A percentile compares a stretch with the other conserved stretches of the same genome.
Evolutionary conservation across 495 filamentous ascomycete species (phyloP).

Genomic region (Neurospora tetrasperma): DNA sequence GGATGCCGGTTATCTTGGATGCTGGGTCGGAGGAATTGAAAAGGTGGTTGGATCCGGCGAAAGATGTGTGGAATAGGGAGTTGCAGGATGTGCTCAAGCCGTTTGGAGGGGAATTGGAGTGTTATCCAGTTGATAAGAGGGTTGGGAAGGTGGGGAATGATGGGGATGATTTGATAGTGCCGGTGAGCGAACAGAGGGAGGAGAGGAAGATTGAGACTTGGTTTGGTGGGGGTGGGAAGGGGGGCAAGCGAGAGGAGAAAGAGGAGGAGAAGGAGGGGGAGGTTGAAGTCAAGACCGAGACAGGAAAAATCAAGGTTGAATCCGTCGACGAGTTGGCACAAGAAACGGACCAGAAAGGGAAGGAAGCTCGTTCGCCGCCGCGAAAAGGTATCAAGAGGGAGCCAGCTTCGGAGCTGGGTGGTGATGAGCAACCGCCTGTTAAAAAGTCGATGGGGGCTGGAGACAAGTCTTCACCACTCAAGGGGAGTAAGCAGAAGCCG

Average conservation of each 20-base stretch:
- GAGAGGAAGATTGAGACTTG: conserved; percentile 91
- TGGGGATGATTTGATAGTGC: conserved; percentile 70
- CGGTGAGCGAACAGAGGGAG: conserved; percentile 67
- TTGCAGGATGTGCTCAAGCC: conserved; percentile 69
- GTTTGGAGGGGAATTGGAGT: conserved; percentile 68
- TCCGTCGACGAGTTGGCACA: conserved; percentile 5
- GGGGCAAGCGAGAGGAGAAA: conserved; percentile 1
- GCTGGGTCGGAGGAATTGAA: conserved; percentile 58
- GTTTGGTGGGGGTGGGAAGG: conserved; percentile 48
- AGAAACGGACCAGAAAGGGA: conserved; percentile 9
- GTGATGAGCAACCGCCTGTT: conserved; percentile 31
- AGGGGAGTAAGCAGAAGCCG: conserved; percentile 3
- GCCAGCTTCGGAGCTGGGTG: conserved; percentile 25
- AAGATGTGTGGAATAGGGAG: conserved; percentile 63
- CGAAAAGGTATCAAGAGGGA: conserved; percentile 47
- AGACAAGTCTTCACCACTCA: conserved; percentile 6
- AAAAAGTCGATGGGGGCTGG: conserved; percentile 33
- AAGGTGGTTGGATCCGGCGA: conserved; percentile 69
- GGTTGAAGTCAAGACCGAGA: conserved; percentile 18
- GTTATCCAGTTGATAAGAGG: conserved; percentile 76
- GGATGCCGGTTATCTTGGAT: conserved; percentile 92
- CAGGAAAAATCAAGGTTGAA: conserved; percentile 10
- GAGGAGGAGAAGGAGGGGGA: conserved; percentile 28
- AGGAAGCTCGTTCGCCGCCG: conserved; percentile 3
- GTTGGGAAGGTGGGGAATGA: conserved; percentile 97